phyloP scores from a whole-genome alignment of 1,139 yeast genomes.

The Geotrichum candidum region DNA sequence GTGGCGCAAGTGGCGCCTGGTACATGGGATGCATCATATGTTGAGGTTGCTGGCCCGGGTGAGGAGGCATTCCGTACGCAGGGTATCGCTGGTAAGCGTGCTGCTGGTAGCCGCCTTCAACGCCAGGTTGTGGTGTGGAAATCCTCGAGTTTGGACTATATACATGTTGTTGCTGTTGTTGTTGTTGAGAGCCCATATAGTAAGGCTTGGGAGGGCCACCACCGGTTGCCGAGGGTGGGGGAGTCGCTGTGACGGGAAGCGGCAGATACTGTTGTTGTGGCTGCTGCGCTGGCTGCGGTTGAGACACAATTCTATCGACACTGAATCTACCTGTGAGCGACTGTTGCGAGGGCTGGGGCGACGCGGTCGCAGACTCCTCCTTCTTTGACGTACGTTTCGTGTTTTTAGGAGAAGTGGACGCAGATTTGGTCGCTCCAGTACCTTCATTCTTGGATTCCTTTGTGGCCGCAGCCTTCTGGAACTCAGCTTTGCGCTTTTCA shows the following conservation, averaged over 20 bases:
- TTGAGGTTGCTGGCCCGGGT: conserved; percentile 5
- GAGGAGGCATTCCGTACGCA: conserved; percentile 9
- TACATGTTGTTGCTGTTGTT: conserved; percentile 1
- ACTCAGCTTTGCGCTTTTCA: conserved; percentile 22
- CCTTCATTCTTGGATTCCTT: background rate
- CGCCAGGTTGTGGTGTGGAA: conserved; percentile 11
- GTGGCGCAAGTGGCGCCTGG: conserved; percentile 1
- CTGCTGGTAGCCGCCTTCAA: conserved; percentile 3
- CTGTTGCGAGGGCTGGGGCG: conserved; percentile 10
- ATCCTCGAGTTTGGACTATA: conserved; percentile 12
- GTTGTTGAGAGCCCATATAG: conserved; percentile 7
- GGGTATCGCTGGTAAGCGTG: conserved; percentile 7
- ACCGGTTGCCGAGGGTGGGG: conserved; percentile 10
- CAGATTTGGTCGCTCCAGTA: background rate
- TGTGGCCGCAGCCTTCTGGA: conserved; percentile 11
- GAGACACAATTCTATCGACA: conserved; percentile 14
- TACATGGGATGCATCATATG: conserved; percentile 2
- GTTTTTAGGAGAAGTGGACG: background rate
- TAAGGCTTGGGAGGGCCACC: conserved; percentile 4
- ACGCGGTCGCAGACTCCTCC: conserved; percentile 1
- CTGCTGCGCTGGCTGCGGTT: conserved; percentile 1
- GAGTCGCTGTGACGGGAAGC: conserved; percentile 10
- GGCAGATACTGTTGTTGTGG: conserved; percentile 8
- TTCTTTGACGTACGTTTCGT: conserved; percentile 3
- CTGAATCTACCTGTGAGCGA: conserved; percentile 12